Percentiles rank a stretch among this genome's conserved stretches.
Conservation (phyloP, 2,329 filamentous ascomycete genomes). For the Pseudocercospora eumusae region DNA sequence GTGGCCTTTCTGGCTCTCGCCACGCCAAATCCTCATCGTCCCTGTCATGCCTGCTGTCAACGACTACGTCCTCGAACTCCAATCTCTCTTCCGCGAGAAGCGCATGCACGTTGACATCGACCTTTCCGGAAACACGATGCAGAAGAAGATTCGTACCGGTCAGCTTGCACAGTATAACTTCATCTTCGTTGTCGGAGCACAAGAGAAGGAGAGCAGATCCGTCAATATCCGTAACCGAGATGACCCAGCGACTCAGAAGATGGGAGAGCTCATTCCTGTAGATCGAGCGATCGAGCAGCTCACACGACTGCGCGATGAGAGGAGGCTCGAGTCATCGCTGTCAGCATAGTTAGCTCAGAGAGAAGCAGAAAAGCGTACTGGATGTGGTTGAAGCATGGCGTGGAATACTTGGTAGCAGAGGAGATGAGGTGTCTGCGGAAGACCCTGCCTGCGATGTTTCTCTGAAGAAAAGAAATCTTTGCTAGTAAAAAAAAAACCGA, state of each 20-base stretch:
- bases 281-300: slow-evolving; percentile 61
- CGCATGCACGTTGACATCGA: slow-evolving; percentile 73
- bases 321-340: slow-evolving; percentile 35
- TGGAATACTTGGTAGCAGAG: not conserved
- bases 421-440: not conserved
- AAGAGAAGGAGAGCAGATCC: slow-evolving; percentile 60
- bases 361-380: not conserved
- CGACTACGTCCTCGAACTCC: slow-evolving; percentile 75
- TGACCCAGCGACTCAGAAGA: slow-evolving; percentile 61
- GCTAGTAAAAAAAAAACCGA: too few relatives aligned
- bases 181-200: slow-evolving; percentile 69
- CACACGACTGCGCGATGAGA: slow-evolving; percentile 47
- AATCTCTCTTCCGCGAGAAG: slow-evolving; percentile 62
- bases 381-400: not conserved
- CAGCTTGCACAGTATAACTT: slow-evolving; percentile 83
- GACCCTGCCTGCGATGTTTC: too few relatives aligned
- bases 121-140: slow-evolving; percentile 74
- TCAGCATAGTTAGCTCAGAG: not conserved
- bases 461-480: too few relatives aligned
- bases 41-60: slow-evolving; percentile 72
- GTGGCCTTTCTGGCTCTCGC: slow-evolving; percentile 87
- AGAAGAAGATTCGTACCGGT: slow-evolving; percentile 84
- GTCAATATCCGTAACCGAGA: slow-evolving; percentile 68
- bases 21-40: slow-evolving; percentile 77
- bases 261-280: slow-evolving; percentile 62